These are phyloP conservation scores for Boletus semigastroideus DNA, from an alignment of 1,284 basidiomycete genomes.

Conservation along the genomic window DNA sequence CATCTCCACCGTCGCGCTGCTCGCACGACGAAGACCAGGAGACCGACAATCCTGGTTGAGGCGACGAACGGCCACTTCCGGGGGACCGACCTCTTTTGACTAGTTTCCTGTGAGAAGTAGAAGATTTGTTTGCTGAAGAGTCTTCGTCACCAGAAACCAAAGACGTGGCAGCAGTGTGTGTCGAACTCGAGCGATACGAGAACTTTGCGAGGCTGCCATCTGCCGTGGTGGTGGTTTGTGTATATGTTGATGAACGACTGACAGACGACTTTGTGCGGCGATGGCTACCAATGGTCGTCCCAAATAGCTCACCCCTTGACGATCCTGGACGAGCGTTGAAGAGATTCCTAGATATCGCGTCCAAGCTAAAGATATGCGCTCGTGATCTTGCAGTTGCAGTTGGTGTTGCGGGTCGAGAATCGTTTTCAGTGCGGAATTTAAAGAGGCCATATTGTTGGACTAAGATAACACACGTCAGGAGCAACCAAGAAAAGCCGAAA, in stretches of 20 bases:
- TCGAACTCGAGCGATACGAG: conserved; percentile 69
- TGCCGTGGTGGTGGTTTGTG: conserved; percentile 60
- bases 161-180: conserved; percentile 57
- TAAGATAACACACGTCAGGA: conserved; percentile 32
- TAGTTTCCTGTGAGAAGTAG: conserved; percentile 52
- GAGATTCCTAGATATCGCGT: conserved; percentile 78
- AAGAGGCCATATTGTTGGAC: conserved; percentile 87
- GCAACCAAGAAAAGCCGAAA: not conserved
- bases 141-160: conserved; percentile 61
- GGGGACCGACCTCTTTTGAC: conserved; percentile 59
- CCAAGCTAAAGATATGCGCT: conserved; percentile 80
- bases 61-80: conserved; percentile 39
- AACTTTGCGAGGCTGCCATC: conserved; percentile 67
- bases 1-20: conserved; percentile 39
- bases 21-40: conserved; percentile 47
- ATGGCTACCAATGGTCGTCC: conserved; percentile 63
- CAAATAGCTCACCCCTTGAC: conserved; percentile 67
- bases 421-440: conserved; percentile 74
- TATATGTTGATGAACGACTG: conserved; percentile 70
- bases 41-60: conserved; percentile 32
- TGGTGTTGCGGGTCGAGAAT: conserved; percentile 79
- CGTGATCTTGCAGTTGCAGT: conserved; percentile 66
- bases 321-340: conserved; percentile 64
- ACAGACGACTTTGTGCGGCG: conserved; percentile 57
- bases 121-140: conserved; percentile 45